Percentiles rank a stretch among this genome's conserved stretches.
Evolutionary conservation across 169 alveolate genomes (phyloP).

Genomic region (Cryptosporidium viatorum): DNA sequence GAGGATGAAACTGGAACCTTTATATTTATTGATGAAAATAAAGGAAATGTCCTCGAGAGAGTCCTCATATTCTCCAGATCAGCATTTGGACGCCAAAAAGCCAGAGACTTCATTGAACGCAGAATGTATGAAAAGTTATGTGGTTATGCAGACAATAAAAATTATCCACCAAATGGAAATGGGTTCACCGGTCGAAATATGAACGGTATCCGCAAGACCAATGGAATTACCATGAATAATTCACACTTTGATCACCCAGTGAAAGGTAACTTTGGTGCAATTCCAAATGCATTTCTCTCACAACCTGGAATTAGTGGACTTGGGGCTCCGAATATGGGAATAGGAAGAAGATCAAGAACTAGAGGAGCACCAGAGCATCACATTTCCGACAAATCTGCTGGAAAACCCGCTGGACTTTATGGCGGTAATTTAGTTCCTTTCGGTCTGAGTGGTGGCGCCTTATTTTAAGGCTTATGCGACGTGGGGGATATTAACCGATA

Average conservation of each 20-base stretch:
- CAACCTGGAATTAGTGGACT: constrained; percentile 21
- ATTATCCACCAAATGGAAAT: constrained; percentile 1
- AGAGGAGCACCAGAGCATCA: constrained; percentile 32
- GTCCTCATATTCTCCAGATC: constrained; percentile 62
- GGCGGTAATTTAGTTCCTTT: constrained; percentile 55
- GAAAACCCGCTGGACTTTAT: constrained; percentile 22
- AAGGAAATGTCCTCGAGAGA: constrained; percentile 59
- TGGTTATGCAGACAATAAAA: constrained; percentile 70
- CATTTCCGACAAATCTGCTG: constrained; percentile 17
- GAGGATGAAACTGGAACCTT: constrained; percentile 82
- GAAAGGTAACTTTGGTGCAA: background rate
- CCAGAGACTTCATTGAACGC: constrained; percentile 67
- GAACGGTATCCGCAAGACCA: constrained; percentile 35
- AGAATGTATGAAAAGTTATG: constrained; percentile 70
- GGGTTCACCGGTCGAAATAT: constrained; percentile 11
- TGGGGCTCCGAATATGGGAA: constrained; percentile 7
- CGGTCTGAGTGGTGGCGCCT: constrained; percentile 38
- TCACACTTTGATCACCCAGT: constrained; percentile 26
- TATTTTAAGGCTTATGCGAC: constrained; percentile 21
- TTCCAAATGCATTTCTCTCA: constrained; percentile 25
- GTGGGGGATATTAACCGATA: constrained; percentile 20
- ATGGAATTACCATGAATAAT: background rate
- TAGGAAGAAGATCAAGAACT: constrained; percentile 31
- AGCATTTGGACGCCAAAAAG: constrained; percentile 74
- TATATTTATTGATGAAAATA: constrained; percentile 78